phyloP scores from a whole-genome alignment of 2,329 filamentous ascomycete species.

The Tolypocladium nubicola region DNA sequence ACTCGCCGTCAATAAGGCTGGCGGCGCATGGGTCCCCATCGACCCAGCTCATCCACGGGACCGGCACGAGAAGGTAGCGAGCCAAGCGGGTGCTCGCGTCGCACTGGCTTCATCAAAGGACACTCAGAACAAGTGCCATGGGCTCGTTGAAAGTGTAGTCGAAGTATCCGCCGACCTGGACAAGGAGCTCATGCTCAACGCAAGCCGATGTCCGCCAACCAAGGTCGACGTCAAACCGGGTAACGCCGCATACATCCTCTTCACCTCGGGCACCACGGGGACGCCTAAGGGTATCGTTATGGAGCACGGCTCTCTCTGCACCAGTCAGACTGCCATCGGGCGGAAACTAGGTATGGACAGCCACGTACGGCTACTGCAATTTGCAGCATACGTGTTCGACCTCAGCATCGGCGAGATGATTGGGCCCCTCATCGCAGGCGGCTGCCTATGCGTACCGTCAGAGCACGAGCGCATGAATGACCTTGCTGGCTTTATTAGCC shows the following conservation, averaged over 20 bases:
- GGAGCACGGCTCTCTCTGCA: slow-evolving; percentile 3
- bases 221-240: neutral
- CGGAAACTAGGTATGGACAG: neutral
- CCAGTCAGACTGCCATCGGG: neutral
- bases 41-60: slow-evolving; percentile 25
- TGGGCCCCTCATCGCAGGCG: slow-evolving; percentile 1
- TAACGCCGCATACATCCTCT: slow-evolving; percentile 4
- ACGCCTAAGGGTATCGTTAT: slow-evolving; percentile 9
- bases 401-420: slow-evolving; percentile 2
- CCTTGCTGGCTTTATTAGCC: slow-evolving; percentile 2
- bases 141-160: too few species aligned
- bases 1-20: too few species aligned
- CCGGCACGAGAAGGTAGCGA: slow-evolving; percentile 4
- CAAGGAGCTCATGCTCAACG: too few species aligned
- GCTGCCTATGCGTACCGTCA: slow-evolving; percentile 4
- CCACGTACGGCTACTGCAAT: slow-evolving; percentile 2
- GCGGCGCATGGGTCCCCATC: slow-evolving; percentile 10
- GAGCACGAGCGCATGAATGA: slow-evolving; percentile 2
- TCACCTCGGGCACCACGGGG: slow-evolving; percentile 8
- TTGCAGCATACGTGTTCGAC: slow-evolving; percentile 6
- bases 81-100: slow-evolving; percentile 1
- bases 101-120: neutral
- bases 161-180: too few species aligned
- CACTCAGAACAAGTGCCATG: neutral
- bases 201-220: neutral